Evolutionary conservation across 345 rosid species (phyloP).

Genomic region (Acer yangbiense): DNA sequence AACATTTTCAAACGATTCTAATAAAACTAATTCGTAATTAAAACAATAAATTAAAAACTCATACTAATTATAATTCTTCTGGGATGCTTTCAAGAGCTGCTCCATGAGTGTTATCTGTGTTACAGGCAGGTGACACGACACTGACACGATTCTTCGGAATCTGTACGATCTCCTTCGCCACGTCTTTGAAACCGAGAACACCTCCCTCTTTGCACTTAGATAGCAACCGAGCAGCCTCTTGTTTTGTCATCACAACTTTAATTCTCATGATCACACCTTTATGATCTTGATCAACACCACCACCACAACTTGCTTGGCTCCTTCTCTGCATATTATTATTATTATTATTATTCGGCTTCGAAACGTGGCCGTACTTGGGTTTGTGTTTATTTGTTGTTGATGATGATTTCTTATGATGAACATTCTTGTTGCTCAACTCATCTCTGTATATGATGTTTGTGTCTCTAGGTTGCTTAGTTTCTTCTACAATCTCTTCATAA

Average conservation of each 20-base stretch:
- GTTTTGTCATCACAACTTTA: constrained; percentile 66
- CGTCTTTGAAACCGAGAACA: constrained; percentile 50
- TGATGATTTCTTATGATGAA: neutral
- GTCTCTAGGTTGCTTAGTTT: neutral
- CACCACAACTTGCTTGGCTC: neutral
- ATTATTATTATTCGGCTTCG: neutral
- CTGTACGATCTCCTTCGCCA: constrained; percentile 41
- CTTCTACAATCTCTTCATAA: neutral
- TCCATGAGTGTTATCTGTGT: neutral
- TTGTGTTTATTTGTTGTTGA: constrained; percentile 19
- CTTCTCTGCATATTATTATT: constrained; percentile 15
- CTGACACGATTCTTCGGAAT: constrained; percentile 48
- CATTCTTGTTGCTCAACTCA: constrained; percentile 21
- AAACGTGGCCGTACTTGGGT: constrained; percentile 5
- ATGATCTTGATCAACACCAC: constrained; percentile 9
- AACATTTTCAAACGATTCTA: neutral
- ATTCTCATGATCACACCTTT: constrained; percentile 39
- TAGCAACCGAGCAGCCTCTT: constrained; percentile 54
- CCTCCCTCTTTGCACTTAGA: constrained; percentile 54
- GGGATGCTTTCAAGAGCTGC: constrained; percentile 27
- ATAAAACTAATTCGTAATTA: neutral
- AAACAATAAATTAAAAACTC: no score
- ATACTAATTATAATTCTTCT: constrained; percentile 28
- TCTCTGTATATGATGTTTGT: constrained; percentile 35
- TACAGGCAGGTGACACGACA: constrained; percentile 16